Evolutionary conservation across 2,329 filamentous ascomycete species (phyloP), one percentile per base, ranked within the genome.

Genomic region (Colletotrichum orbiculare): DNA sequence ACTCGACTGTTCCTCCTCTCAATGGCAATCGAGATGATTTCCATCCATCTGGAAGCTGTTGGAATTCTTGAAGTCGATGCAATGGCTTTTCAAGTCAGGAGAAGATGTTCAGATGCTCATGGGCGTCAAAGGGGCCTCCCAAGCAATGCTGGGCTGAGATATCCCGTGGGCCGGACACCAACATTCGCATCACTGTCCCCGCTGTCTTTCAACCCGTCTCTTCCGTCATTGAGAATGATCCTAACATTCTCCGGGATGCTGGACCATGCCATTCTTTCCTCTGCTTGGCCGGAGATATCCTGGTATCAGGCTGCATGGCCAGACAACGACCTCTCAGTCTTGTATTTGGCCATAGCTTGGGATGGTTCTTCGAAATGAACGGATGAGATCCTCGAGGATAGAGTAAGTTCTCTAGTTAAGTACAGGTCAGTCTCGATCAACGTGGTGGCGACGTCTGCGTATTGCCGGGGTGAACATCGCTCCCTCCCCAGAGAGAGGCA

Each of bases 1-100:
- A 66, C 59, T 39, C n/a, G 37, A 11, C 47, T 10, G n/a, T 33
- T 38, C 47, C 39, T 49, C 47, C 33, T 66, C 17, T 53, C 53
- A 11, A 33, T 48, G 8, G 10, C 4, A 37, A 57, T 6, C 53
- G 54, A 39, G 42, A n/a, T 48, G 42, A 8, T 33, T 45, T n/a
- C 25, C 39, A 10, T 61, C 12, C 15, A 35, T 15, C 9, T 2
- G 12, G 2, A n/a, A 15, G 33, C 6, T 25, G 12, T 4, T 38
- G 37, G 33, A 2, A 33, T 37, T 42, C 42, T 43, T 25, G 5
- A 4, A 45, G 38, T 17, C 33, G 10, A 11, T 66, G 47, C 52
- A 56, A 15, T 15, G 9, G 41, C 58, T 57, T 33, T 15, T 8
- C 17, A 17, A 13, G 13, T 10, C 37, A 12, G 11, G 41, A 38